These are phyloP conservation scores for Orbilia javanica DNA, from an alignment of 2,329 filamentous ascomycete genomes.

Conservation along the genomic window DNA sequence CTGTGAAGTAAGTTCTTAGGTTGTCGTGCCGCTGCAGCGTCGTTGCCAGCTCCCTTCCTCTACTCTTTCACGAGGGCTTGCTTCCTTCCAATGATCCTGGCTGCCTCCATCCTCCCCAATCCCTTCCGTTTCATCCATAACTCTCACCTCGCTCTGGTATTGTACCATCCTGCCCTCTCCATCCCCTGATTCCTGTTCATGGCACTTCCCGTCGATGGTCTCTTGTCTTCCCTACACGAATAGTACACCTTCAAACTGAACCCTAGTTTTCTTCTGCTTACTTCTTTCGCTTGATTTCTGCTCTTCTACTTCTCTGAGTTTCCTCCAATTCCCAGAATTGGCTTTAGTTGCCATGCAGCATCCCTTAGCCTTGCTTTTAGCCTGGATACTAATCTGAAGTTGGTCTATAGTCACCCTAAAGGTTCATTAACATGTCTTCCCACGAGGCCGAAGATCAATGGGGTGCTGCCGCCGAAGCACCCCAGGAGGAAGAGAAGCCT, in stretches of 20 bases:
- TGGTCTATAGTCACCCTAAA: background rate
- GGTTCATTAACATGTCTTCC: conserved; percentile 22
- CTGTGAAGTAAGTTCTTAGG: background rate
- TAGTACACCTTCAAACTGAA: background rate
- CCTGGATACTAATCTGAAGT: background rate
- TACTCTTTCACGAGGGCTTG: background rate
- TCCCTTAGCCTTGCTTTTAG: background rate
- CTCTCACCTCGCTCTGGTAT: background rate
- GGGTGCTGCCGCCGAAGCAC: conserved; percentile 22
- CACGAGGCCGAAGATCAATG: conserved; percentile 25
- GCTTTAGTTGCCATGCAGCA: background rate
- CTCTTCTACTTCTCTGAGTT: background rate
- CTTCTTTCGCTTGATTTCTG: background rate
- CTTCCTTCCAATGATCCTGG: background rate
- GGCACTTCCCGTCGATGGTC: background rate
- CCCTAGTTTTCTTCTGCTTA: background rate
- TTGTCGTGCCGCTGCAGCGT: background rate
- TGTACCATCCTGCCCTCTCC: background rate
- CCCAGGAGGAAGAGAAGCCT: conserved; percentile 33
- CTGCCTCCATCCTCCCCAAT: background rate
- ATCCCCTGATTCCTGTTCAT: background rate
- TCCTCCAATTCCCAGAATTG: background rate
- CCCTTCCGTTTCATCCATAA: background rate
- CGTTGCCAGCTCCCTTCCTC: too few species aligned
- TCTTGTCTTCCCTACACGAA: background rate